Evolutionary conservation across 345 rosid genomes (phyloP).

Genomic region (Lepidium sativum): DNA sequence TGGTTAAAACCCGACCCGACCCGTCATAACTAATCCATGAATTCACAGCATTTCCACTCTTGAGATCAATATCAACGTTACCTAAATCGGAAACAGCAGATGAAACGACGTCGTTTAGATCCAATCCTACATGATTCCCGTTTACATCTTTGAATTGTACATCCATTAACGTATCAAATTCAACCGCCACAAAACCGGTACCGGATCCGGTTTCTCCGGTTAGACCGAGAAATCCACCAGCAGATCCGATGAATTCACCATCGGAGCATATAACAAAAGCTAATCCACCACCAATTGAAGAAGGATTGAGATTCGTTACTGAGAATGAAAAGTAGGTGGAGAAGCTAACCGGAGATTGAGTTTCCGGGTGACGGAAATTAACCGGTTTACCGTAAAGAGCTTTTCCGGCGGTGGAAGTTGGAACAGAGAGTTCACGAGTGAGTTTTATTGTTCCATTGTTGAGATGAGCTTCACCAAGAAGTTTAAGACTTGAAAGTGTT

Average conservation of each 20-base stretch:
- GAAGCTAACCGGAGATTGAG: conserved; percentile 53
- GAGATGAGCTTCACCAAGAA: conserved; percentile 88
- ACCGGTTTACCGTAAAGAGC: conserved; percentile 71
- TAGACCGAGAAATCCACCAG: conserved; percentile 75
- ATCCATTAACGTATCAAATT: conserved; percentile 93
- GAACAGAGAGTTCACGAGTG: conserved; percentile 79
- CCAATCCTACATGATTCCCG: conserved; percentile 95
- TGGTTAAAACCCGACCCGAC: conserved; percentile 30
- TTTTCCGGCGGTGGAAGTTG: conserved; percentile 75
- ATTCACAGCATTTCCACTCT: conserved; percentile 79
- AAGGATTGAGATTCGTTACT: conserved; percentile 62
- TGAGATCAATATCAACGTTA: conserved; percentile 62
- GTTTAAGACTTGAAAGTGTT: conserved; percentile 58
- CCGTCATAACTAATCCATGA: conserved; percentile 87
- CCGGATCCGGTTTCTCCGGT: conserved; percentile 31
- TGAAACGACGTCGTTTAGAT: conserved; percentile 77
- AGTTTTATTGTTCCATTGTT: conserved; percentile 72
- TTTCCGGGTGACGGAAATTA: conserved; percentile 52
- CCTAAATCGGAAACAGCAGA: conserved; percentile 57
- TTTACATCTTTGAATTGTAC: conserved; percentile 74
- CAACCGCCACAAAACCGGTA: conserved; percentile 74
- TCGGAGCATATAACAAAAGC: conserved; percentile 79
- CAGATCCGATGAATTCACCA: conserved; percentile 54
- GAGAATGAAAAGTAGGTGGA: conserved; percentile 84
- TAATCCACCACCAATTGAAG: conserved; percentile 91